A percentile compares a stretch with the other conserved stretches of the same genome.
Conservation (phyloP, 2,329 filamentous ascomycete genomes). For the Pseudocercospora crystallina region DNA sequence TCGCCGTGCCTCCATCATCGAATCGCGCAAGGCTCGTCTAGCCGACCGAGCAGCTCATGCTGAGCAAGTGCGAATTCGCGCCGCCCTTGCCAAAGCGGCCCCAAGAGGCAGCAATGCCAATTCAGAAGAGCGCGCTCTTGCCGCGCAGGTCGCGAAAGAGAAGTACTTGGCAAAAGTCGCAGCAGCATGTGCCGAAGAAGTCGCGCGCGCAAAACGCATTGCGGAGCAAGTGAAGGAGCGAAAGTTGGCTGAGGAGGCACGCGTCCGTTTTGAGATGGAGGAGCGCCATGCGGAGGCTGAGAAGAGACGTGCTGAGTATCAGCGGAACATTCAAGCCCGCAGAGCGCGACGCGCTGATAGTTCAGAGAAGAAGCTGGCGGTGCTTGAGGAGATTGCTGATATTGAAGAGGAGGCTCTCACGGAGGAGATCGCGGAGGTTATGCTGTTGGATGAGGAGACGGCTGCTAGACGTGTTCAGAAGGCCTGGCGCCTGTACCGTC, state of each 20-base stretch:
- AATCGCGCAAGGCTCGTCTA: constrained; percentile 75
- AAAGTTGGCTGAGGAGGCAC: constrained; percentile 70
- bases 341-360: constrained; percentile 38
- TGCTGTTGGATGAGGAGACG: constrained; percentile 55
- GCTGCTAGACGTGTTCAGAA: constrained; percentile 68
- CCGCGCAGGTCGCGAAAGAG: constrained; percentile 74
- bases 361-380: constrained; percentile 51
- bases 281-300: constrained; percentile 78
- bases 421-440: constrained; percentile 31
- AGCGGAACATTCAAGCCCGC: constrained; percentile 51
- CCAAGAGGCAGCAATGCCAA: constrained; percentile 58
- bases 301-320: constrained; percentile 60
- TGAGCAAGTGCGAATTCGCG: constrained; percentile 76
- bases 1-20: constrained; percentile 75
- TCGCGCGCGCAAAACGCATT: constrained; percentile 78
- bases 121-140: constrained; percentile 74
- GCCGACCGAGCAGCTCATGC: constrained; percentile 79
- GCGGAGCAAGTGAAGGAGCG: constrained; percentile 79
- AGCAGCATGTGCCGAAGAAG: constrained; percentile 77
- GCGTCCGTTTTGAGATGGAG: constrained; percentile 72
- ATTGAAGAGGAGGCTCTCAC: constrained; percentile 47
- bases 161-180: constrained; percentile 80
- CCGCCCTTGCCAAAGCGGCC: constrained; percentile 70
- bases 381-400: constrained; percentile 50
- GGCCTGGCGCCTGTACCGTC: constrained; percentile 64